Evolutionary conservation across 2,329 filamentous ascomycete genomes (phyloP).

Genomic region (Pseudogymnoascus sp.): DNA sequence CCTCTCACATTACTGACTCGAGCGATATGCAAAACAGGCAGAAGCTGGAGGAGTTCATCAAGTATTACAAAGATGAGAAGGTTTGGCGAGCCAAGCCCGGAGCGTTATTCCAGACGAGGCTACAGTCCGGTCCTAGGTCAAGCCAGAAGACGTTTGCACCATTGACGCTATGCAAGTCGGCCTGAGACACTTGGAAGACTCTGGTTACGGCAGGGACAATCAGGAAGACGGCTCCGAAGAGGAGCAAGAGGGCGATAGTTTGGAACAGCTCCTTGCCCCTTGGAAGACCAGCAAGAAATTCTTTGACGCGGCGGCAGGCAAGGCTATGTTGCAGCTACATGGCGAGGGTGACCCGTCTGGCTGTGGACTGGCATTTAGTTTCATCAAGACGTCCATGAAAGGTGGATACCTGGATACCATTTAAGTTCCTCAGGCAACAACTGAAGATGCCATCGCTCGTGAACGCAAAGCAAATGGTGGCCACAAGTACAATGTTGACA

Average conservation of each 20-base stretch:
- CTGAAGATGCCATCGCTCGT: conserved; percentile 63
- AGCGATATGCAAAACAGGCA: conserved; percentile 93
- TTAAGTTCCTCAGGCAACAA: conserved; percentile 54
- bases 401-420: conserved; percentile 85
- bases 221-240: conserved; percentile 34
- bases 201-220: conserved; percentile 66
- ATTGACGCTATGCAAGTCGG: conserved; percentile 97
- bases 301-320: conserved; percentile 83
- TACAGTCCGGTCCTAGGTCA: conserved; percentile 77
- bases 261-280: conserved; percentile 83
- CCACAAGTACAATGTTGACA: conserved; percentile 95
- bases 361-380: conserved; percentile 88
- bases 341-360: conserved; percentile 93
- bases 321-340: conserved; percentile 93
- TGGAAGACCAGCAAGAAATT: conserved; percentile 98
- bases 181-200: conserved; percentile 80
- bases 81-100: conserved; percentile 69
- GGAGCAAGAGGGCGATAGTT: conserved; percentile 52
- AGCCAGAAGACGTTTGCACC: conserved; percentile 89
- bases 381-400: conserved; percentile 98
- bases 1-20: conserved; percentile 83
- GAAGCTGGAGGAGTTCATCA: conserved; percentile 93
- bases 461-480: conserved; percentile 84
- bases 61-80: conserved; percentile 79
- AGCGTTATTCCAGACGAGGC: conserved; percentile 69